A percentile compares a stretch with the other conserved stretches of the same genome.
Evolutionary conservation across 805 yeast genomes (phyloP).

Genomic region (Kuraishia cidri): DNA sequence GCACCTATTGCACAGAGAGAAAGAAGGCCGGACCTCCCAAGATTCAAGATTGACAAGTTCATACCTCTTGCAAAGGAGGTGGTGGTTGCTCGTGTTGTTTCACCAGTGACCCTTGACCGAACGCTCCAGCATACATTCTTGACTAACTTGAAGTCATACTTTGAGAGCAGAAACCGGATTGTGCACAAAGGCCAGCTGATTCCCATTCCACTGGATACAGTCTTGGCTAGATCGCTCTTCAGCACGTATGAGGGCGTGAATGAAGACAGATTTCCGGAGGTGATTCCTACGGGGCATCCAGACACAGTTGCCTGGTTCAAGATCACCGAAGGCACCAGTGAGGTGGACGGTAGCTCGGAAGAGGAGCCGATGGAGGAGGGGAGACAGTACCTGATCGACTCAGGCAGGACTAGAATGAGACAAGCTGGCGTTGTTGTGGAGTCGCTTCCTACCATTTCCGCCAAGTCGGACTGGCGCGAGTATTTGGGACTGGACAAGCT

Average conservation of each 20-base stretch:
- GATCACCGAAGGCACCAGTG: constrained; percentile 46
- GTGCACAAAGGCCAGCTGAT: constrained; percentile 60
- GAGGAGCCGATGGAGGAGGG: background rate
- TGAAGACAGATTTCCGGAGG: constrained; percentile 19
- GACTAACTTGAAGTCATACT: constrained; percentile 49
- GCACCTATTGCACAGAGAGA: constrained; percentile 7
- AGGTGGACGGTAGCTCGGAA: background rate
- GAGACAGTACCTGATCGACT: constrained; percentile 51
- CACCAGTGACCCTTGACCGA: constrained; percentile 61
- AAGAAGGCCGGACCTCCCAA: constrained; percentile 7
- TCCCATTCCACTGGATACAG: constrained; percentile 70
- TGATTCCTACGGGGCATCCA: constrained; percentile 51
- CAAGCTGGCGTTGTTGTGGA: constrained; percentile 52
- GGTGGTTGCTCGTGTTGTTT: constrained; percentile 56
- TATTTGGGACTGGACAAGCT: constrained; percentile 7
- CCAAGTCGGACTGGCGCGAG: constrained; percentile 4
- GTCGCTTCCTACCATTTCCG: constrained; percentile 17
- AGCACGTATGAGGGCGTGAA: constrained; percentile 18
- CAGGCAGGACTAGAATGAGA: constrained; percentile 57
- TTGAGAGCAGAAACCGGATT: constrained; percentile 49
- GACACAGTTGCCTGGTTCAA: constrained; percentile 84
- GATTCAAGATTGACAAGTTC: constrained; percentile 10
- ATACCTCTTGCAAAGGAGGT: constrained; percentile 51
- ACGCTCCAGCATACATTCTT: constrained; percentile 53
- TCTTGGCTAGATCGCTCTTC: constrained; percentile 49